Evolutionary conservation across 192 early-diverging fungal genomes (phyloP), one percentile per base, ranked within the genome.

Genomic region (Linnemannia zychae): DNA sequence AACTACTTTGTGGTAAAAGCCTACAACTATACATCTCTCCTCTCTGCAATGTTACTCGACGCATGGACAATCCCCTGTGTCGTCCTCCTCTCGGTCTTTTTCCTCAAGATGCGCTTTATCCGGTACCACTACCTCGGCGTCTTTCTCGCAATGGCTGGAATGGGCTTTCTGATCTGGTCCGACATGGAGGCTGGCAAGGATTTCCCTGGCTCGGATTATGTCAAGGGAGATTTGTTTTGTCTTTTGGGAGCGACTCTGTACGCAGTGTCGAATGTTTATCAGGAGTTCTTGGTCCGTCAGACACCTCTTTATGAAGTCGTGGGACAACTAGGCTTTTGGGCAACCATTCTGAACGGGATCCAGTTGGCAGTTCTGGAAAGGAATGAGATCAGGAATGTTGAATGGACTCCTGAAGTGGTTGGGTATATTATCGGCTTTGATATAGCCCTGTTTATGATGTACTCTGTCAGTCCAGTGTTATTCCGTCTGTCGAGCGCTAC

Each of bases 1-100:
- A 96, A 96, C 74, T 96, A 94, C 67, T 94, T 96, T 90, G 92
- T 94, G 16, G 92, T 95, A 74, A 95, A 95, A 84, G 92, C 94
- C 17, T 96, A 91, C 76, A 87, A 83, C 57, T 95, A 95, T 75
- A 96, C 95, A 4, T 94, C 93, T 15, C 79, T 95, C 3, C 85
- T 96, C 40, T 95, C 95, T 0, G 93, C 92, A 74, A 95, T 95
- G 94, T 83, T 96, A 37, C 89, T 96, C 18, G 94, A 95, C 76
- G 90, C 94, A 34, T 95, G 95, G 95, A 90, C 94, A 4, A 92
- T 92, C 63, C 93, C 94, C 7, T 92, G 94, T 5, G 94, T 94
- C 18, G 91, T 95, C 74, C 76, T 94, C 38, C 72, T 96, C 28
- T 92, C 91, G 36, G 91, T 90, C 65, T 88, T 94, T 48, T 88